phyloP scores from a whole-genome alignment of 2,329 filamentous ascomycete genomes.

The Alternaria dauci region DNA sequence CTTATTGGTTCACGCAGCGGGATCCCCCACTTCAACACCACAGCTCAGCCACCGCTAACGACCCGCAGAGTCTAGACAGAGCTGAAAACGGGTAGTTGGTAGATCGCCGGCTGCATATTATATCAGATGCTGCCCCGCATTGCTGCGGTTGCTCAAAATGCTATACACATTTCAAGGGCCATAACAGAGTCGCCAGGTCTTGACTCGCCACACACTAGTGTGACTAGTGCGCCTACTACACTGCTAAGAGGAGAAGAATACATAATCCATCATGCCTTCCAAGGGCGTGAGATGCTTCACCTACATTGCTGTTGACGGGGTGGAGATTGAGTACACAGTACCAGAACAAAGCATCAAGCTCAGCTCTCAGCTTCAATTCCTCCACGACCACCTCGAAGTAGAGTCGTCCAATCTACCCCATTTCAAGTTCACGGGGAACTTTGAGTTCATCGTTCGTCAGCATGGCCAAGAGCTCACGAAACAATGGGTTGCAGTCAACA shows the following conservation, averaged over 20 bases:
- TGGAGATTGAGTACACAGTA: conserved; percentile 57
- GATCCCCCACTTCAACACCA: conserved; percentile 24
- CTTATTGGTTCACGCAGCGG: conserved; percentile 19
- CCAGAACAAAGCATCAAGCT: conserved; percentile 48
- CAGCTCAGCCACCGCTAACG: conserved; percentile 21
- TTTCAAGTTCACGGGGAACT: conserved; percentile 57
- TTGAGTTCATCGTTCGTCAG: conserved; percentile 53
- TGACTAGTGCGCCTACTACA: neutral
- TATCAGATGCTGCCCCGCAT: conserved; percentile 6
- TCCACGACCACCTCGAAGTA: conserved; percentile 56
- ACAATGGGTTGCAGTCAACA: conserved; percentile 59
- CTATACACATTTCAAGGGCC: too few relatives aligned
- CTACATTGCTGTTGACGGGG: conserved; percentile 50
- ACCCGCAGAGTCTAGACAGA: conserved; percentile 12
- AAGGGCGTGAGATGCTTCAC: conserved; percentile 46
- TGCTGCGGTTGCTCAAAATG: neutral
- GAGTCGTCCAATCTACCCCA: conserved; percentile 55
- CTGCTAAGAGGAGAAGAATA: neutral
- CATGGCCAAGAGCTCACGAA: conserved; percentile 53
- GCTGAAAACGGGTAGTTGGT: conserved; percentile 11
- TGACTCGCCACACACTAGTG: neutral
- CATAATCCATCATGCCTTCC: conserved; percentile 40
- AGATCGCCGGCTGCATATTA: neutral
- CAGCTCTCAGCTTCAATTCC: conserved; percentile 49
- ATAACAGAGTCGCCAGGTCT: neutral